Base-by-base conservation (phyloP, 805 yeast species). In the Saccharomycopsis javanensis region DNA sequence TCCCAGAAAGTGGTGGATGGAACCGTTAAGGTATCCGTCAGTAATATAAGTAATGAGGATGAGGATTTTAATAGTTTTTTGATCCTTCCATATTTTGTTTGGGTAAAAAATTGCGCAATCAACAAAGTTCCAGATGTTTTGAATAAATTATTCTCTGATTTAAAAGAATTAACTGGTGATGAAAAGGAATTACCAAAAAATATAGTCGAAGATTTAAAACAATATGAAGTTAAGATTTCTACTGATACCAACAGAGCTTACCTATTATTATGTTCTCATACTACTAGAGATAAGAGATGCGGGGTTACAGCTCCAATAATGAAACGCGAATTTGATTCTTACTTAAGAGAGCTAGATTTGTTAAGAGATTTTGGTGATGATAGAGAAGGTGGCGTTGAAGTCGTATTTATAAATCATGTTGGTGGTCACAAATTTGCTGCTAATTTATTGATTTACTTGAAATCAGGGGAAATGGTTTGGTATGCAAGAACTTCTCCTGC, bases 351-450 rank as follows among this genome's bases (percentile, higher is more conserved):
- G 4, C 73, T 79, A 35, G 95, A 83, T 3, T 72, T 87, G 16
- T 80, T 81, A 63, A 77, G 98, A 65, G 97, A 92, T 68, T 68
- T 72, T 31, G 85, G 86, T 11, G 97, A 91, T 68, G 77, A 75
- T 53, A 77, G 90, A 56, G 82, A 87, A 0, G 83, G 77, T 33
- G 98, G 97, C 5, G 88, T 85, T 0, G 72, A 74, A 5, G 88
- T 90, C 1, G 74, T 78, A 1, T 90, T 69, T 64, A 79, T 86
- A 31, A 90, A 88, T 65, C 99, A 92, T 69, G 86, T 92, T 28
- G 99, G 99, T 5, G 98, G 98, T 4, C 99, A 92, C 71, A 94
- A 94, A 69, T 94, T 75, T 70, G 89, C 94, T 1, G 97, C 97
- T 1, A 92, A 92, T 68, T 86, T 88, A 2, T 76, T 89, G 54